Evolutionary conservation across 495 filamentous ascomycete species (phyloP), one percentile per base, ranked within the genome.

Genomic region (Aspergillus coremiiformis): DNA sequence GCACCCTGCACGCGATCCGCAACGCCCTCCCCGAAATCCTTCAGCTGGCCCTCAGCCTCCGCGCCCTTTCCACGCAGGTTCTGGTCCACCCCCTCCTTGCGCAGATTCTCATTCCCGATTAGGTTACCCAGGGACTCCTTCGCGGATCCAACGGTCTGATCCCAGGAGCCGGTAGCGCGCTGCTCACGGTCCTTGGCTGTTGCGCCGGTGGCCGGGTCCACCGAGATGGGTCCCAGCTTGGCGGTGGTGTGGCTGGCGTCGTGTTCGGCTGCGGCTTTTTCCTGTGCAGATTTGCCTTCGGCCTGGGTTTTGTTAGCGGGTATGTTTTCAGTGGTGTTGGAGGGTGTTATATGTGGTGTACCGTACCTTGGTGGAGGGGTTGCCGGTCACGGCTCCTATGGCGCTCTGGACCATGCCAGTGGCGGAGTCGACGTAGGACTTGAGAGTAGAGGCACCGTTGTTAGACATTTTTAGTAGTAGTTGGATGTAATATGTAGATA

Each of bases 11-110:
- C 82, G 22, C 92, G 85, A 63, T 95, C 82, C 20, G 70, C 74
- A 30, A 86, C 64, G 19, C 92, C 92, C 44, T 77, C 68, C 21
- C 85, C 83, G 54, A 78, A 80, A 60, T 96, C 91, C 57, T 73
- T 80, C 39, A 95, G 55, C 72, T 96, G 92, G 30, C 92, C 90
- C 61, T 83, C 75, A 15, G 91, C 89, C 67, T 96, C 90, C 61
- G 86, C 81, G 32, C 75, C 81, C 72, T 93, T 86, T 26, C 92
- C 92, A 45, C 84, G 74, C 14, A 76, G 73, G 60, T 96, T 95
- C 69, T 96, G 90, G 60, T 85, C 68, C 39, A 78, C 77, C 20
- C 91, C 91, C 24, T 83, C 63, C 43, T 80, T 76, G 67, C 88
- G 90, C 43, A 97, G 67, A 41, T 64, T 76, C 71, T 93, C 85